phyloP scores from a whole-genome alignment of 176 grass and related monocot species.

The Carex kokanica region DNA sequence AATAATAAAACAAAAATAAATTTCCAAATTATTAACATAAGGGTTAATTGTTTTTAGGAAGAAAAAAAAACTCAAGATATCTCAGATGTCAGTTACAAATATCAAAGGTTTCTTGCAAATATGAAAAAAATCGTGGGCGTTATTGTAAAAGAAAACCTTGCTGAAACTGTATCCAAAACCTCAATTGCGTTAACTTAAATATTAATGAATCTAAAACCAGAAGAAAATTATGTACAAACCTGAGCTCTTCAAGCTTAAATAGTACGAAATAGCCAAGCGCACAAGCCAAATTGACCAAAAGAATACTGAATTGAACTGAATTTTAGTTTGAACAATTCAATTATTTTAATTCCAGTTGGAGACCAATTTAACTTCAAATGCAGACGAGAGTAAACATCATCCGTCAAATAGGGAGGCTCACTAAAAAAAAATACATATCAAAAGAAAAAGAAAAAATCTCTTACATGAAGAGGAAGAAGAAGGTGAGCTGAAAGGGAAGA shows the following conservation, averaged over 20 bases:
- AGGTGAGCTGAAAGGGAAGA: constrained; percentile 25
- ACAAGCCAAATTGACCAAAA: background rate
- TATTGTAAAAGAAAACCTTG: background rate
- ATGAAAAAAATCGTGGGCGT: background rate
- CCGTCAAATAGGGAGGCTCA: background rate
- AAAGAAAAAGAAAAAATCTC: background rate
- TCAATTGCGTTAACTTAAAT: background rate
- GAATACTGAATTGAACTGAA: background rate
- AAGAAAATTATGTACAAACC: background rate
- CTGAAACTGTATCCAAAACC: background rate
- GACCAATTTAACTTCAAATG: background rate
- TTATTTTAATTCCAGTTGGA: background rate
- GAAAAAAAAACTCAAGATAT: background rate
- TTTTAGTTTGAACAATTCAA: background rate
- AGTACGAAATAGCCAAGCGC: background rate
- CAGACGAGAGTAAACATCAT: background rate
- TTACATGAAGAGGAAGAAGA: background rate
- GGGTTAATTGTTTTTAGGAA: background rate
- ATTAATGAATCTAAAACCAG: background rate
- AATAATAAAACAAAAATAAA: background rate
- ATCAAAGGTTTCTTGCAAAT: background rate
- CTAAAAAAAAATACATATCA: background rate
- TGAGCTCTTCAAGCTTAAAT: background rate
- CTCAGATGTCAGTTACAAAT: background rate
- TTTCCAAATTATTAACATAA: background rate